A percentile compares a stretch with the other conserved stretches of the same genome.
Conservation (phyloP, 106 monocot genomes). For the Hemerocallis citrina region DNA sequence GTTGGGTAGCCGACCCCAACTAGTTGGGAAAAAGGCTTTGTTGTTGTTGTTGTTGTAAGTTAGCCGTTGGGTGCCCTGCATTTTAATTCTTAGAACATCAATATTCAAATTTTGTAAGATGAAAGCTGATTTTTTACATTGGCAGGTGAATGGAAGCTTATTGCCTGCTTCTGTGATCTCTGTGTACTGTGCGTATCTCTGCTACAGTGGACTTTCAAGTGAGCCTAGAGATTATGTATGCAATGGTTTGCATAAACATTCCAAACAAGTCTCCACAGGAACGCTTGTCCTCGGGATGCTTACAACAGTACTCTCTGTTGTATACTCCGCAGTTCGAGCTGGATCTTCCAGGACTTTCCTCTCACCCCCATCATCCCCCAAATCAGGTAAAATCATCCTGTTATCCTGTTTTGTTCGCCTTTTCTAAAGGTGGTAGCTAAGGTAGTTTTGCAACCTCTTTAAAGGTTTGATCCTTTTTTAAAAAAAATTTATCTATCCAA, state of each 20-base stretch:
- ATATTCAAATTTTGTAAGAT: too few species aligned
- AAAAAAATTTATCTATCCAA: too few species aligned
- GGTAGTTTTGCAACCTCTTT: too few species aligned
- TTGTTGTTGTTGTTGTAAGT: too few species aligned
- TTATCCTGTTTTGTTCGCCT: too few species aligned
- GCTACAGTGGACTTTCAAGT: conserved; percentile 83
- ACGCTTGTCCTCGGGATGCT: conserved; percentile 80
- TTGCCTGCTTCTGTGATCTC: conserved; percentile 87
- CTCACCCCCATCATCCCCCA: conserved; percentile 86
- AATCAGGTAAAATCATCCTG: conserved; percentile 40
- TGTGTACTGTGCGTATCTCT: conserved; percentile 74
- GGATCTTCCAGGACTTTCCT: conserved; percentile 90
- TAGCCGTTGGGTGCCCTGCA: too few species aligned
- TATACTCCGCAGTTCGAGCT: conserved; percentile 88
- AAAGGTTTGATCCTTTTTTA: too few species aligned
- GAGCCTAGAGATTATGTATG: conserved; percentile 85
- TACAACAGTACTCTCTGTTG: conserved; percentile 83
- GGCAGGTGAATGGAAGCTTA: conserved; percentile 80
- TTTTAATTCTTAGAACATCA: too few species aligned
- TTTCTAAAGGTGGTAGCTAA: too few species aligned
- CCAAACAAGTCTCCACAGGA: conserved; percentile 60
- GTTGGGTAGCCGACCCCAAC: too few species aligned
- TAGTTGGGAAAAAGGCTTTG: too few species aligned
- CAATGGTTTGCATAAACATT: conserved; percentile 79
- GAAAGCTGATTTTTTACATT: too few species aligned